Evolutionary conservation across 306 rosid genomes (phyloP).

Genomic region (Glycine soja): DNA sequence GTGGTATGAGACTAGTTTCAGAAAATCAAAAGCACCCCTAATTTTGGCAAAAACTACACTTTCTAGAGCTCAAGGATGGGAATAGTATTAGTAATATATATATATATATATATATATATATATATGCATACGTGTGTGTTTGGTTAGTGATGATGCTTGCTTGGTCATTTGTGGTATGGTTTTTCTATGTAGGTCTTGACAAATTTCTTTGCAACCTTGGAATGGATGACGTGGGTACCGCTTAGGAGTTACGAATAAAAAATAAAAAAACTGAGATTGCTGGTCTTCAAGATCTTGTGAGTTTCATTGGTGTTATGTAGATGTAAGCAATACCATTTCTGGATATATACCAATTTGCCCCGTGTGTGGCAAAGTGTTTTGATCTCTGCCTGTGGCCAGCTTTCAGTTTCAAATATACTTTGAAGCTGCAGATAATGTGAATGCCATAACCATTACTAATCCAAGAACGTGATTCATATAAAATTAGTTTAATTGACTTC

Average conservation of each 20-base stretch:
- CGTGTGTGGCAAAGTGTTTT: too few species aligned
- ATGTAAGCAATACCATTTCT: too few species aligned
- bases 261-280: neutral
- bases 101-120: too few species aligned
- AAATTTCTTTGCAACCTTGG: neutral
- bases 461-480: too few species aligned
- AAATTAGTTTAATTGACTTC: too few species aligned
- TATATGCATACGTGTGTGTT: too few species aligned
- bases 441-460: too few species aligned
- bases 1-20: neutral
- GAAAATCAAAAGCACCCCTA: neutral
- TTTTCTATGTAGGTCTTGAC: neutral
- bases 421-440: too few species aligned
- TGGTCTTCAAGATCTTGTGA: neutral
- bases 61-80: neutral
- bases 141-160: neutral
- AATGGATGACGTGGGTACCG: neutral
- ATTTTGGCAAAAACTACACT: neutral
- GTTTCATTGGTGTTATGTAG: too few species aligned
- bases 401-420: too few species aligned
- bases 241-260: neutral
- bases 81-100: neutral
- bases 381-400: too few species aligned
- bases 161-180: slow-evolving; percentile 5
- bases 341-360: too few species aligned